phyloP scores from a whole-genome alignment of 331 rosid genomes.

The Prunus yedoensis region DNA sequence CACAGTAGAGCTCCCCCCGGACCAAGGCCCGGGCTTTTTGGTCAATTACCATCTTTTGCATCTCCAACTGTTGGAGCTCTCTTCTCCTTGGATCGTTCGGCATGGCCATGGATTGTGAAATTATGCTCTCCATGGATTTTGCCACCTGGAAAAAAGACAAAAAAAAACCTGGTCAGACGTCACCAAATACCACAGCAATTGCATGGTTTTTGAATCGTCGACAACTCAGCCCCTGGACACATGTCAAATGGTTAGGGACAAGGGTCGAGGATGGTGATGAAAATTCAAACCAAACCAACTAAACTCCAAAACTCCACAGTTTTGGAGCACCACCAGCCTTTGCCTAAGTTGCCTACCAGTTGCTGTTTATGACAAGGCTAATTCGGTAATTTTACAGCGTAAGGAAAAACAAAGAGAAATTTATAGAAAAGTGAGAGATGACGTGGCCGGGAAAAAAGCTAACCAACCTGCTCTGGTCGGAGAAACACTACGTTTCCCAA shows the following conservation, averaged over 20 bases:
- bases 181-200: not conserved
- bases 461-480: slow-evolving; percentile 74
- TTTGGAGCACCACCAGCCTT: not conserved
- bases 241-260: not conserved
- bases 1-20: slow-evolving; percentile 53
- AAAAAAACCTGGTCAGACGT: too few species aligned
- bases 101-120: slow-evolving; percentile 41
- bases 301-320: not conserved
- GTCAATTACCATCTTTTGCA: slow-evolving; percentile 48
- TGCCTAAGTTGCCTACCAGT: too few species aligned
- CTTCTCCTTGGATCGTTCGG: slow-evolving; percentile 63
- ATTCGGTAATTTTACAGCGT: not conserved
- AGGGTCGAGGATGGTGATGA: not conserved
- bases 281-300: not conserved
- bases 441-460: not conserved
- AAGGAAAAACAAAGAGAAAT: not conserved
- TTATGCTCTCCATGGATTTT: slow-evolving; percentile 57
- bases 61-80: slow-evolving; percentile 56
- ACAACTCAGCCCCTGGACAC: too few species aligned
- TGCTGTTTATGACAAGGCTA: not conserved
- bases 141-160: slow-evolving; percentile 46
- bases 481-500: slow-evolving; percentile 73
- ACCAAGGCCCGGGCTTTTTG: slow-evolving; percentile 55
- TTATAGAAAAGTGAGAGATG: not conserved
- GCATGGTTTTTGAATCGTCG: too few species aligned